A percentile compares a stretch with the other conserved stretches of the same genome.
These are phyloP conservation scores for Lophiotrema nucula DNA, from an alignment of 495 filamentous ascomycete genomes.

Conservation along the genomic window DNA sequence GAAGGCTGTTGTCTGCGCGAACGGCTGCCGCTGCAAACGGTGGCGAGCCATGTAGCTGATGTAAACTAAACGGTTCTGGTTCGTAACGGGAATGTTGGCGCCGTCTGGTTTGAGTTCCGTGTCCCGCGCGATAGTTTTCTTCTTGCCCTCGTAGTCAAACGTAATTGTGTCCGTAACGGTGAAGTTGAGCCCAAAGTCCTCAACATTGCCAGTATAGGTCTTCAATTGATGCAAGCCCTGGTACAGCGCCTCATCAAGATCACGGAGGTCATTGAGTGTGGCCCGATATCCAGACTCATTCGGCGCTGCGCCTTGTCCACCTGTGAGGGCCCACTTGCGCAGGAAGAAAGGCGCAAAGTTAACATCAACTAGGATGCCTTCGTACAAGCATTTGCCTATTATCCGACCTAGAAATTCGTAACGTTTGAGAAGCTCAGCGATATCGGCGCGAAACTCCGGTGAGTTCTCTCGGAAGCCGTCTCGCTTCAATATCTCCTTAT, in stretches of 20 bases:
- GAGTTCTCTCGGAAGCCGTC: conserved; percentile 54
- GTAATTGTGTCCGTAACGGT: conserved; percentile 79
- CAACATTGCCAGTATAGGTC: conserved; percentile 81
- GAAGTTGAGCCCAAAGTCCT: conserved; percentile 81
- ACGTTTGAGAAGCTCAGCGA: conserved; percentile 63
- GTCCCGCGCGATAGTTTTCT: conserved; percentile 55
- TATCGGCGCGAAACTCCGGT: conserved; percentile 54
- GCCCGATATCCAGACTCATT: conserved; percentile 74
- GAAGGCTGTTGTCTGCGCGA: conserved; percentile 79
- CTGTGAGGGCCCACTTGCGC: conserved; percentile 84
- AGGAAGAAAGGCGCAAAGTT: conserved; percentile 95
- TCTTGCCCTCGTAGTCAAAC: conserved; percentile 46
- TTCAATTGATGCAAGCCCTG: conserved; percentile 86
- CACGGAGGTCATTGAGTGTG: conserved; percentile 88
- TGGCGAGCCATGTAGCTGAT: conserved; percentile 87
- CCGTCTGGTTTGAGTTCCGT: conserved; percentile 74
- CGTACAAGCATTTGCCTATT: conserved; percentile 96
- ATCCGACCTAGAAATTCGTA: conserved; percentile 93
- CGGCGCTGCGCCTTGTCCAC: conserved; percentile 58
- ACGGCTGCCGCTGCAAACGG: conserved; percentile 74
- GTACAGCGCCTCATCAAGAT: conserved; percentile 91
- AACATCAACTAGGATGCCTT: conserved; percentile 94
- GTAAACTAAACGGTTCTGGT: conserved; percentile 88
- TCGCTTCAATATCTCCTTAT: conserved; percentile 57
- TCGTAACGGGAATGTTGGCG: conserved; percentile 77